Evolutionary conservation across 148 eudicot species (phyloP).

Genomic region (Dysphania ambrosioides): DNA sequence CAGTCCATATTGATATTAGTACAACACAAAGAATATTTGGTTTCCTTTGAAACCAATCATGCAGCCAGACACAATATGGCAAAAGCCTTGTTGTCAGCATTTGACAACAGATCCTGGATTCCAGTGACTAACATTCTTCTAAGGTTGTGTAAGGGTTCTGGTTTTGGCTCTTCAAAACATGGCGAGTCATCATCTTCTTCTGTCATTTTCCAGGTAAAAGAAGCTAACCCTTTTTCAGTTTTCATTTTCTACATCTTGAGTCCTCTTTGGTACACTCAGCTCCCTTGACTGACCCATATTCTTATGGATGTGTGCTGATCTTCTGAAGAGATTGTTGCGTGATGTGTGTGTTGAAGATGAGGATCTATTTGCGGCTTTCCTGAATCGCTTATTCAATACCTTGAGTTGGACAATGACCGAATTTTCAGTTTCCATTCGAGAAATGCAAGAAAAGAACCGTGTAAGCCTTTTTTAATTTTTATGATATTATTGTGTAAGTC

Average conservation of each 20-base stretch:
- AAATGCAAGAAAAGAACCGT: constrained; percentile 86
- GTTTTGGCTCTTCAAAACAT: constrained; percentile 72
- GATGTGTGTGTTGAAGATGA: constrained; percentile 68
- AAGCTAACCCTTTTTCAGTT: background rate
- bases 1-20: constrained; percentile 87
- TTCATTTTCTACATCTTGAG: background rate
- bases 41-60: constrained; percentile 76
- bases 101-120: constrained; percentile 91
- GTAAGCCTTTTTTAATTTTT: constrained; percentile 31
- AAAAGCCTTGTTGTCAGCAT: constrained; percentile 75
- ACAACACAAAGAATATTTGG: constrained; percentile 80
- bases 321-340: constrained; percentile 64
- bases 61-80: constrained; percentile 73
- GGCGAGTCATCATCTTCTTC: constrained; percentile 86
- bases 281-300: constrained; percentile 1
- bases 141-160: constrained; percentile 84
- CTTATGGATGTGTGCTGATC: constrained; percentile 12
- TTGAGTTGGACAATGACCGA: constrained; percentile 98
- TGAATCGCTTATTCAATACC: constrained; percentile 84
- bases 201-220: constrained; percentile 61
- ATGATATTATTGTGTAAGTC: background rate
- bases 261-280: background rate
- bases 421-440: constrained; percentile 86
- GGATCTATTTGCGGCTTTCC: constrained; percentile 70
- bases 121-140: constrained; percentile 87